Percentiles rank a stretch among this genome's conserved stretches.
Evolutionary conservation across 140 eudicot species (phyloP).

Genomic region (Senecio squalidus): DNA sequence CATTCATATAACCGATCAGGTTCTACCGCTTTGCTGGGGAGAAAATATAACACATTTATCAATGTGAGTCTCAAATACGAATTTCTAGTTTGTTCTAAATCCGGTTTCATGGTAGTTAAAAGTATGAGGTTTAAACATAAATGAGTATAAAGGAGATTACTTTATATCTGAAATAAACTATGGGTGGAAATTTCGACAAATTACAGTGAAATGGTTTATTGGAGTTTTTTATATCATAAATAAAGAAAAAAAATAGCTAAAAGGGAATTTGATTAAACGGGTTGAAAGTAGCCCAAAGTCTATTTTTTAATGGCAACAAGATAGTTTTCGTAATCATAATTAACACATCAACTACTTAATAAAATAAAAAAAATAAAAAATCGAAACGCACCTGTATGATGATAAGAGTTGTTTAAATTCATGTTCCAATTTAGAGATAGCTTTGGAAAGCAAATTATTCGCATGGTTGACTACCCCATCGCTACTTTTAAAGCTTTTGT

Average conservation of each 20-base stretch:
- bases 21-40: constrained; percentile 83
- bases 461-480: constrained; percentile 74
- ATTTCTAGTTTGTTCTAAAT: not conserved
- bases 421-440: constrained; percentile 83
- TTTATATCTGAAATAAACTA: no score
- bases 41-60: not conserved
- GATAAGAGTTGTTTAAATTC: constrained; percentile 72
- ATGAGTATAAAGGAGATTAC: no score
- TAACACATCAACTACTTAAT: not conserved
- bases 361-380: not conserved
- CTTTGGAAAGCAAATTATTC: constrained; percentile 67
- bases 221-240: no score
- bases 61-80: not conserved
- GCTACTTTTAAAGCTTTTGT: constrained; percentile 66
- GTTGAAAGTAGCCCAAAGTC: not conserved
- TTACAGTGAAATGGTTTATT: no score
- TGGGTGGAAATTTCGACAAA: no score
- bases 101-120: not conserved
- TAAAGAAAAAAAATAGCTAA: not conserved
- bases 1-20: constrained; percentile 88
- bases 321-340: not conserved
- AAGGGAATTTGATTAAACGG: no score
- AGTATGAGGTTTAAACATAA: not conserved
- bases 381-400: constrained; percentile 64
- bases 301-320: not conserved